phyloP scores from a whole-genome alignment of 768 basidiomycete species.

The Amanita phalloides region DNA sequence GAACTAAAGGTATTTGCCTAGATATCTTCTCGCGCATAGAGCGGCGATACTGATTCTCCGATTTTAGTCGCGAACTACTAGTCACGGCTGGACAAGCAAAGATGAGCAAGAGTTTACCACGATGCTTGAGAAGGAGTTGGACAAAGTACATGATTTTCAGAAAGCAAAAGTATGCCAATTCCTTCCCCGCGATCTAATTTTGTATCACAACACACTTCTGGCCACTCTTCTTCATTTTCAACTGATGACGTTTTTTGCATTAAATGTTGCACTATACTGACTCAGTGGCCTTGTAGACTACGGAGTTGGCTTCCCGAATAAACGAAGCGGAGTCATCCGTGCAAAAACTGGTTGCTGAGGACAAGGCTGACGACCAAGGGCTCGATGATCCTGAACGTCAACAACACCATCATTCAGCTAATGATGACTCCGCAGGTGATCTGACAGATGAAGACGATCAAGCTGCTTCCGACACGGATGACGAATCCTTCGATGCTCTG shows the following conservation, averaged over 20 bases:
- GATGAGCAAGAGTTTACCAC: slow-evolving; percentile 79
- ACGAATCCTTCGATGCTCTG: slow-evolving; percentile 59
- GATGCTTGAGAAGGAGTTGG: slow-evolving; percentile 76
- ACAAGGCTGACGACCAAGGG: slow-evolving; percentile 16
- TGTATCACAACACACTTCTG: background rate
- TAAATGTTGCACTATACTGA: background rate
- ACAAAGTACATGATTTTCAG: slow-evolving; percentile 93
- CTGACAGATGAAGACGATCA: slow-evolving; percentile 26
- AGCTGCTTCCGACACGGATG: slow-evolving; percentile 18
- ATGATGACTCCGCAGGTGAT: slow-evolving; percentile 64
- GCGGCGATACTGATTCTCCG: background rate
- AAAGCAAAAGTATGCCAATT: slow-evolving; percentile 55
- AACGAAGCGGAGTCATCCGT: slow-evolving; percentile 76
- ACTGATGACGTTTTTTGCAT: background rate
- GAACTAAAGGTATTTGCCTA: slow-evolving; percentile 61
- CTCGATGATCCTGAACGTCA: slow-evolving; percentile 48
- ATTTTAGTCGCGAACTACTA: slow-evolving; percentile 28
- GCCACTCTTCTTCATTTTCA: background rate
- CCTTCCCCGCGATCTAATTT: background rate
- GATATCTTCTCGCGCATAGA: slow-evolving; percentile 4
- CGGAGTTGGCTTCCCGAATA: slow-evolving; percentile 76
- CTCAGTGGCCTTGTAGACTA: slow-evolving; percentile 37
- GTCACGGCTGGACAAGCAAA: slow-evolving; percentile 53
- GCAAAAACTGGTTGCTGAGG: slow-evolving; percentile 60
- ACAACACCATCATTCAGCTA: slow-evolving; percentile 32